phyloP scores from a whole-genome alignment of 2,329 filamentous ascomycete species.

The Venturia carpophila region DNA sequence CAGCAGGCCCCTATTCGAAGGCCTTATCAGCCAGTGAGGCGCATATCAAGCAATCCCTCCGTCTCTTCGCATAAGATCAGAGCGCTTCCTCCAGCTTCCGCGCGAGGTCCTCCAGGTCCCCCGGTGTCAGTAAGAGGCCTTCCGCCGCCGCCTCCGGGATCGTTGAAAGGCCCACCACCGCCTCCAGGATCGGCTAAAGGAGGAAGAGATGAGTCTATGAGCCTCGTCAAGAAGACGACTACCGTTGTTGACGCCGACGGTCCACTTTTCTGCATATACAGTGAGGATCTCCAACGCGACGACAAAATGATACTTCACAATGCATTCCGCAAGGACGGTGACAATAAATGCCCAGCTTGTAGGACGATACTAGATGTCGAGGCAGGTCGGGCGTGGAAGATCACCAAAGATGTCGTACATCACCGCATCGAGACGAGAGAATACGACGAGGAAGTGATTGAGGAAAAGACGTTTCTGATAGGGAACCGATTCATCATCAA shows the following conservation, averaged over 20 bases:
- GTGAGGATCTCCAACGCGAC: slow-evolving; percentile 29
- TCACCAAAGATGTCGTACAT: slow-evolving; percentile 28
- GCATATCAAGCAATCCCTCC: slow-evolving; percentile 15
- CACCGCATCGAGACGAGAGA: slow-evolving; percentile 24
- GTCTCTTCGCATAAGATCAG: background rate
- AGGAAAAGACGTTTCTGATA: slow-evolving; percentile 31
- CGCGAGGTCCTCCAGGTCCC: background rate
- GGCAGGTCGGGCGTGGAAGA: slow-evolving; percentile 33
- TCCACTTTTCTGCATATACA: slow-evolving; percentile 30
- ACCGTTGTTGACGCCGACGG: slow-evolving; percentile 7
- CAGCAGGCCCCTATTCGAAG: slow-evolving; percentile 14
- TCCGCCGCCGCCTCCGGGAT: background rate
- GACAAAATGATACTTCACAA: slow-evolving; percentile 27
- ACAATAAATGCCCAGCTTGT: slow-evolving; percentile 28
- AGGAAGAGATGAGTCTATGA: background rate
- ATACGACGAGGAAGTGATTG: slow-evolving; percentile 29
- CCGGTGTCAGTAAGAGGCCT: background rate
- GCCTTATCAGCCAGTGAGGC: slow-evolving; percentile 6
- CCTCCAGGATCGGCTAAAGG: background rate
- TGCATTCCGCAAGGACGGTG: slow-evolving; percentile 28
- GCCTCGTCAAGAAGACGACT: background rate
- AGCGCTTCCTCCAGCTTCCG: slow-evolving; percentile 5
- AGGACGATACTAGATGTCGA: slow-evolving; percentile 26
- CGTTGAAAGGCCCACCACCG: background rate
- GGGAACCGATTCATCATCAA: slow-evolving; percentile 33